A percentile compares a stretch with the other conserved stretches of the same genome.
Evolutionary conservation across 495 filamentous ascomycete genomes (phyloP).

Genomic region (Apodospora peruviana): DNA sequence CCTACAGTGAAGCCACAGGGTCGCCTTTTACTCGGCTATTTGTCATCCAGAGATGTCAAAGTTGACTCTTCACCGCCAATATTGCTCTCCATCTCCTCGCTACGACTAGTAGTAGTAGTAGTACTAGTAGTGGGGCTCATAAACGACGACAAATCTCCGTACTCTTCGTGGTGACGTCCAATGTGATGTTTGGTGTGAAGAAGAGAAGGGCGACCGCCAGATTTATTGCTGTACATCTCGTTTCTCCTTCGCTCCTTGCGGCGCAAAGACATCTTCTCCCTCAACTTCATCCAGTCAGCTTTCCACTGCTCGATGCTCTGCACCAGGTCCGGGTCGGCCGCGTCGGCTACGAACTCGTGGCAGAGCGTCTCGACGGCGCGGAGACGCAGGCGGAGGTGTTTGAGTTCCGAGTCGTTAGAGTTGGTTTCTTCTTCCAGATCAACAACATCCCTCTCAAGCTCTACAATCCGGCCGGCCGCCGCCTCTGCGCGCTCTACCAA

Average conservation of each 20-base stretch:
- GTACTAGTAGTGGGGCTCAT: too few relatives aligned
- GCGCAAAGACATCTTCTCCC: constrained; percentile 23
- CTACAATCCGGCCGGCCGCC: constrained; percentile 46
- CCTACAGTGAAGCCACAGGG: too few relatives aligned
- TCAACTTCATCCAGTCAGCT: constrained; percentile 33
- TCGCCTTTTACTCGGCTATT: too few relatives aligned
- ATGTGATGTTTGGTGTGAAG: too few relatives aligned
- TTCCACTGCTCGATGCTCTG: constrained; percentile 42
- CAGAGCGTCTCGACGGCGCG: constrained; percentile 49
- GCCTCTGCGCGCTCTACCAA: constrained; percentile 45
- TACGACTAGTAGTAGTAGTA: too few relatives aligned
- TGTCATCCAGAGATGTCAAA: too few relatives aligned
- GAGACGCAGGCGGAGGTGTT: constrained; percentile 47
- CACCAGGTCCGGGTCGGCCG: constrained; percentile 35
- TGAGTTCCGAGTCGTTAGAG: constrained; percentile 33
- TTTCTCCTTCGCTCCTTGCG: not conserved
- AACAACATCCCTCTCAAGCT: constrained; percentile 41
- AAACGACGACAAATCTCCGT: too few relatives aligned
- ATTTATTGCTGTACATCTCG: too few relatives aligned
- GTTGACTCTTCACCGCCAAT: too few relatives aligned
- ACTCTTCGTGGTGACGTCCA: too few relatives aligned
- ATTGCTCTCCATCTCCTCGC: too few relatives aligned
- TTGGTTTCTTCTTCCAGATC: constrained; percentile 37
- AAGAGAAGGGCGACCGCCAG: too few relatives aligned
- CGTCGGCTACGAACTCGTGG: constrained; percentile 29